These are phyloP conservation scores for Colletotrichum musae DNA, from an alignment of 2,329 filamentous ascomycete species.

Conservation along the genomic window DNA sequence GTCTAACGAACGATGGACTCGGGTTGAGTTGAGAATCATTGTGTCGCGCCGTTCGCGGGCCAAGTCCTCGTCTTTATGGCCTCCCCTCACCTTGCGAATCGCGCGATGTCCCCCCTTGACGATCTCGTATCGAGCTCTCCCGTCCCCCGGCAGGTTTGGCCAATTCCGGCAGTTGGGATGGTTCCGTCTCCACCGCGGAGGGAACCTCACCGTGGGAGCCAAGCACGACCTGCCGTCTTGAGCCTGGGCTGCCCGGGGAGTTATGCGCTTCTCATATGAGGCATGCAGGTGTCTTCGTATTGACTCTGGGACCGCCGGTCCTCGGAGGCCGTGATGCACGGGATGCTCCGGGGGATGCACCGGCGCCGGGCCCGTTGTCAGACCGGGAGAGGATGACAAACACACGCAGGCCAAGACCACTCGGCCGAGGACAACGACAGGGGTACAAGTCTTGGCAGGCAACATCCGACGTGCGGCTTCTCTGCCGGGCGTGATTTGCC, in stretches of 20 bases:
- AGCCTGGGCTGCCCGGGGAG: conserved; percentile 17
- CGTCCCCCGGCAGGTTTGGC: conserved; percentile 26
- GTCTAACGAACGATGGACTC: background rate
- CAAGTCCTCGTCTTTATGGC: background rate
- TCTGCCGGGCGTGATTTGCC: background rate
- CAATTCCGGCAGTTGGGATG: conserved; percentile 28
- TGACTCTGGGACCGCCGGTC: background rate
- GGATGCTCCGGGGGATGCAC: too few relatives aligned
- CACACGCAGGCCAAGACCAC: background rate
- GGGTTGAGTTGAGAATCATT: background rate
- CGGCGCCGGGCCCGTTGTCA: background rate
- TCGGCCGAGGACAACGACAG: background rate
- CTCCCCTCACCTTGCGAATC: background rate
- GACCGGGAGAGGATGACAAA: background rate
- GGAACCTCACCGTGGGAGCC: conserved; percentile 27
- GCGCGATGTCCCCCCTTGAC: conserved; percentile 28
- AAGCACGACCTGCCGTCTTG: conserved; percentile 38
- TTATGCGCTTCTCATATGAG: background rate
- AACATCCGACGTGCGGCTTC: conserved; percentile 4
- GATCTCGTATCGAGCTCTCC: conserved; percentile 27
- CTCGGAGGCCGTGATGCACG: background rate
- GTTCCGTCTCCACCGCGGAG: conserved; percentile 28
- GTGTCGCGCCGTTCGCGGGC: too few relatives aligned
- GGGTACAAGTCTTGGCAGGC: conserved; percentile 19
- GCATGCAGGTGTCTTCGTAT: conserved; percentile 26